Evolutionary conservation across 225 moss, liverwort and hornwort species (phyloP), one percentile per base, ranked within the genome.

Genomic region (Polytrichum commune): DNA sequence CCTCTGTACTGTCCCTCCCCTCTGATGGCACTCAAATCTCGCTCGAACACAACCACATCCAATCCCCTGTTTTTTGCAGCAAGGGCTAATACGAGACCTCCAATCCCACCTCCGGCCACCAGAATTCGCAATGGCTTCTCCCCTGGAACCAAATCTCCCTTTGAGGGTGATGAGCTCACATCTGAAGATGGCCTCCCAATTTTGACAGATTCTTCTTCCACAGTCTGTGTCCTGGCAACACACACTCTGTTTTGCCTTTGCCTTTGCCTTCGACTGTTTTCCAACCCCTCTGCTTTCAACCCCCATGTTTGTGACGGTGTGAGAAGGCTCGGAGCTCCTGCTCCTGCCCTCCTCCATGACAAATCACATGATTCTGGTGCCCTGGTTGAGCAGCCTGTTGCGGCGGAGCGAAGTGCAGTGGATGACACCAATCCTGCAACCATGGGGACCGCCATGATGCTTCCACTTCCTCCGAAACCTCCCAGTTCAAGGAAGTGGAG

Each of bases 1-100:
- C 98, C 98, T 54, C 98, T 85, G 63, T 98, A 98, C 67, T 93
- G 92, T 5, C 98, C 98, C 78, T 98, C 98, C 0, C 98, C 98
- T 82, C 91, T 90, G 54, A 98, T 83, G 29, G 98, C 90, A 64
- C 95, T 98, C 83, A 93, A 27, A 81, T 98, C 98, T 7, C 98
- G 86, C 77, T 98, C 98, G 60, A 98, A 86, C 22, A 98, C 98
- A 60, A 77, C 81, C 22, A 98, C 95, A 66, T 98, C 91, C 63
- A 98, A 67, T 8, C 95, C 98, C 82, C 69, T 87, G 22, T 93
- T 94, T 83, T 91, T 95, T 20, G 84, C 91, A 5, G 93, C 95
- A 16, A 98, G 83, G 2, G 93, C 98, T 0, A 98, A 79, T 7
- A 98, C 98, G 13, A 98, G 90, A 5, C 98, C 98, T 54, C 98